Conservation (phyloP, 176 grass and related monocot genomes). For the Rhynchospora tenuis region DNA sequence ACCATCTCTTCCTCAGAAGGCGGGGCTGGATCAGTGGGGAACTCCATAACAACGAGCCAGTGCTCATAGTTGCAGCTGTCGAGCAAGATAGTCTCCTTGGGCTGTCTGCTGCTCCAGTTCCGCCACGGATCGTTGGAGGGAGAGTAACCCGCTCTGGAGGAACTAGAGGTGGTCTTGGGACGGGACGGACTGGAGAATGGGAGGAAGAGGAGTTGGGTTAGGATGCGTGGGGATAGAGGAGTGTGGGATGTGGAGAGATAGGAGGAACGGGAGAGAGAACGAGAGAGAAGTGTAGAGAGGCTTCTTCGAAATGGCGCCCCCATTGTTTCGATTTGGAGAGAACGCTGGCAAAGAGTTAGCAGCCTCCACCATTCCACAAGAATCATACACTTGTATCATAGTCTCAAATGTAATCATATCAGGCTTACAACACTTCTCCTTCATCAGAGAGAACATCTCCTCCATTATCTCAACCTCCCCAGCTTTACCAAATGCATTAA, state of each 20-base stretch:
- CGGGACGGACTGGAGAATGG: conserved; percentile 15
- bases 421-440: conserved; percentile 71
- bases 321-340: conserved; percentile 29
- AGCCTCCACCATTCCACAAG: conserved; percentile 57
- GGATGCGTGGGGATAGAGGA: conserved; percentile 10
- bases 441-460: conserved; percentile 74
- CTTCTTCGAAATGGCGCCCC: conserved; percentile 44
- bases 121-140: conserved; percentile 79
- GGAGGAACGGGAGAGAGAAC: conserved; percentile 27
- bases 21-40: conserved; percentile 45
- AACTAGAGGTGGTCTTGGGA: conserved; percentile 39
- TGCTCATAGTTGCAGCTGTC: conserved; percentile 96
- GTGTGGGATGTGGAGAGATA: conserved; percentile 16
- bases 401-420: conserved; percentile 59
- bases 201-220: conserved; percentile 3
- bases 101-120: conserved; percentile 90
- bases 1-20: conserved; percentile 85
- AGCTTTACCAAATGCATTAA: conserved; percentile 58
- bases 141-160: conserved; percentile 51
- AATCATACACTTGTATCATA: conserved; percentile 61
- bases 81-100: conserved; percentile 90
- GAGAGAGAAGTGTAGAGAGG: conserved; percentile 47
- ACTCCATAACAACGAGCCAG: conserved; percentile 96
- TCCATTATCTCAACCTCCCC: conserved; percentile 81
- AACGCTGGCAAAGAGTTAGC: conserved; percentile 42